Conservation (phyloP, 2,329 filamentous ascomycete genomes). For the Thelonectria olida region DNA sequence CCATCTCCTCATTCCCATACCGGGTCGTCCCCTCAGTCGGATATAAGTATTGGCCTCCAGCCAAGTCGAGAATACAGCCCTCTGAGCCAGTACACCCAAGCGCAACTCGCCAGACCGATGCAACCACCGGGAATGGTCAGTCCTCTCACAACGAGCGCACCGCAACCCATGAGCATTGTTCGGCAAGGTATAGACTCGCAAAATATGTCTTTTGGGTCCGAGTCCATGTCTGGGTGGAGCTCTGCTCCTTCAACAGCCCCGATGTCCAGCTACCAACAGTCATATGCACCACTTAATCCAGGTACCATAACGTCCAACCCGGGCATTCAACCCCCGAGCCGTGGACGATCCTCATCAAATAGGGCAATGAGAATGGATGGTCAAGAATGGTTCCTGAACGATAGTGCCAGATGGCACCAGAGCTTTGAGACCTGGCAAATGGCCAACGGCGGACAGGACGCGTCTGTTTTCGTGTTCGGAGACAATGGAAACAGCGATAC, state of each 20-base stretch:
- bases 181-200: constrained; percentile 34
- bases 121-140: constrained; percentile 29
- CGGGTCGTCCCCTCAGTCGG: constrained; percentile 43
- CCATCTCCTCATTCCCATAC: constrained; percentile 60
- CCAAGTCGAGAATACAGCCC: constrained; percentile 46
- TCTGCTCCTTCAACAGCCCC: constrained; percentile 29
- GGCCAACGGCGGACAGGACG: constrained; percentile 38
- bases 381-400: constrained; percentile 66
- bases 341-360: constrained; percentile 20
- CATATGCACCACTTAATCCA: constrained; percentile 33
- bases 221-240: constrained; percentile 40
- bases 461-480: constrained; percentile 43
- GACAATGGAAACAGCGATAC: constrained; percentile 31
- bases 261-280: constrained; percentile 31
- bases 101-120: constrained; percentile 34
- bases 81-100: constrained; percentile 44
- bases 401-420: constrained; percentile 66
- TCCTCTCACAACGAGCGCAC: constrained; percentile 25
- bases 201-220: constrained; percentile 33
- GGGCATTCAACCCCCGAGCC: constrained; percentile 34
- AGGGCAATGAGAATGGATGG: constrained; percentile 54
- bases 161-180: constrained; percentile 19
- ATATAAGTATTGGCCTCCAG: constrained; percentile 36
- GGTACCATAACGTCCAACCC: constrained; percentile 21
- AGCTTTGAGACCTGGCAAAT: constrained; percentile 65